These are phyloP conservation scores for Blastomyces emzantsi DNA, from an alignment of 2,329 filamentous ascomycete species.

Conservation along the genomic window DNA sequence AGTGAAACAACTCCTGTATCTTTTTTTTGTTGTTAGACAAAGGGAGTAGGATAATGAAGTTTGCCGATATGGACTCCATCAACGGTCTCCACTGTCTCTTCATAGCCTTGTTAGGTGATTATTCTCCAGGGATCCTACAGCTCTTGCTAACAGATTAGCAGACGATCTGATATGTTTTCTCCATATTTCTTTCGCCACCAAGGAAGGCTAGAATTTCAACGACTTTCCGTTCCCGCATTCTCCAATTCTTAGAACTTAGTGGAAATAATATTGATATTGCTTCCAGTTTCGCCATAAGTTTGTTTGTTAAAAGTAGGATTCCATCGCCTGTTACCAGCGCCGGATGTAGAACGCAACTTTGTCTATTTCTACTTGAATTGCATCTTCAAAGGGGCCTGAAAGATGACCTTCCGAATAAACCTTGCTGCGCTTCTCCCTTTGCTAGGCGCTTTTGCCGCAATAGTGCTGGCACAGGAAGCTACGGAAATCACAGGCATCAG, in stretches of 20 bases:
- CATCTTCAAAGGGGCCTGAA: neutral
- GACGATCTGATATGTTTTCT: neutral
- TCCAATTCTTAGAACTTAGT: too few relatives aligned
- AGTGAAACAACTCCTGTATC: neutral
- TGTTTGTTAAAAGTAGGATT: neutral
- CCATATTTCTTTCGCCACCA: constrained; percentile 4
- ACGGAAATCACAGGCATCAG: neutral
- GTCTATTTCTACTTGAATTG: neutral
- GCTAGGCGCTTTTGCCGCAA: neutral
- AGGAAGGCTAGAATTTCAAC: neutral
- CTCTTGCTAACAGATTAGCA: neutral
- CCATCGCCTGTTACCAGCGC: neutral
- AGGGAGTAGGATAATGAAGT: neutral
- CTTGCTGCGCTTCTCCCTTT: neutral
- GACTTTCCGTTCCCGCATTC: too few relatives aligned
- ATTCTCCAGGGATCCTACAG: neutral
- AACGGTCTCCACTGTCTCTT: neutral
- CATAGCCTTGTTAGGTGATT: neutral
- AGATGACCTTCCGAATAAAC: neutral
- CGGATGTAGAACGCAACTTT: neutral
- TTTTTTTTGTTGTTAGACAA: neutral
- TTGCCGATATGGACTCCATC: neutral
- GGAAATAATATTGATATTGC: neutral
- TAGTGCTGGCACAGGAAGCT: constrained; percentile 13
- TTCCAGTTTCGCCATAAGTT: neutral